phyloP scores from a whole-genome alignment of 176 grass and related monocot genomes.

The Ensete glaucum region DNA sequence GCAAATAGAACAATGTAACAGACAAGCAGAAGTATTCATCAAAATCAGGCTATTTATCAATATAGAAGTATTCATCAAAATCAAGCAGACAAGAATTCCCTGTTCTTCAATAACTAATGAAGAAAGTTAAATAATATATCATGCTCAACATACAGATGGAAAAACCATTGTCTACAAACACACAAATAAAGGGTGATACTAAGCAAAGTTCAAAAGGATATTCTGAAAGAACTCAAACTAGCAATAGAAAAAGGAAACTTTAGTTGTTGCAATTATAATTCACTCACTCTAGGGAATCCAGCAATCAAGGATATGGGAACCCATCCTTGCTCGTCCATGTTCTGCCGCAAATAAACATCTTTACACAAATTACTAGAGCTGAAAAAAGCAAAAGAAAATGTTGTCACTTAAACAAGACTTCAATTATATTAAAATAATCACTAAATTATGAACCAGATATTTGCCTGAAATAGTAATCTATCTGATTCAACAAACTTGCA shows the following conservation, averaged over 20 bases:
- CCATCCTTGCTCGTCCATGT: conserved; percentile 89
- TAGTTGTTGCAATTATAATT: not conserved
- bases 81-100: too few relatives aligned
- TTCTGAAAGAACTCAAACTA: too few relatives aligned
- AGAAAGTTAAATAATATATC: too few relatives aligned
- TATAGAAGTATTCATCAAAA: too few relatives aligned
- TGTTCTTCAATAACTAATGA: too few relatives aligned
- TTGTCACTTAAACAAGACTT: not conserved
- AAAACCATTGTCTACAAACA: too few relatives aligned
- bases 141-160: too few relatives aligned
- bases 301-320: conserved; percentile 76
- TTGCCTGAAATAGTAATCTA: conserved; percentile 98
- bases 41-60: too few relatives aligned
- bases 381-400: conserved; percentile 21
- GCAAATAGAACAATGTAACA: too few relatives aligned
- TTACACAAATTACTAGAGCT: conserved; percentile 84
- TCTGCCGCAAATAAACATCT: conserved; percentile 56
- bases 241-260: not conserved
- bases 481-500: conserved; percentile 56
- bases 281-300: conserved; percentile 68
- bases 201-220: too few relatives aligned
- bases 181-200: too few relatives aligned
- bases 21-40: too few relatives aligned
- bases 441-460: not conserved
- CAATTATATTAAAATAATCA: not conserved